phyloP scores from a whole-genome alignment of 805 yeast genomes.

The Schwanniomyces sp. region DNA sequence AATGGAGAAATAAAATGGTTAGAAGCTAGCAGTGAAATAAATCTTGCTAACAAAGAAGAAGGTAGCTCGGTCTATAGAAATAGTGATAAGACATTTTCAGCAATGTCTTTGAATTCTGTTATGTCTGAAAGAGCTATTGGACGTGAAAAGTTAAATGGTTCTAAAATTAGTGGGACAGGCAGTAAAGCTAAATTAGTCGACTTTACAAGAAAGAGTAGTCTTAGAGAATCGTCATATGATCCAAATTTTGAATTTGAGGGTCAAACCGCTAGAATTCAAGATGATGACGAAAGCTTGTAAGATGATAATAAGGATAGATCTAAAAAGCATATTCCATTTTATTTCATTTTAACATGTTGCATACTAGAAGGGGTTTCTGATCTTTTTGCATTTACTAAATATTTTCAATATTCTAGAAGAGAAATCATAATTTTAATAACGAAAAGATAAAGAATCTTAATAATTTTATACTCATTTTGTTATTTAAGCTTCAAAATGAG shows the following conservation, averaged over 20 bases:
- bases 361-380: neutral
- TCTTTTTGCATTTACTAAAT: neutral
- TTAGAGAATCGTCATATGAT: conserved; percentile 39
- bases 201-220: conserved; percentile 45
- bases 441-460: neutral
- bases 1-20: conserved; percentile 34
- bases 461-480: neutral
- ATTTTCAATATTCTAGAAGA: neutral
- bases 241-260: conserved; percentile 28
- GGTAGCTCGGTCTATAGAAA: conserved; percentile 8
- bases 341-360: neutral
- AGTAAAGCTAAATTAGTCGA: conserved; percentile 45
- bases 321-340: conserved; percentile 1
- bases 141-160: conserved; percentile 7
- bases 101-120: conserved; percentile 21
- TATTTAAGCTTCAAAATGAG: neutral
- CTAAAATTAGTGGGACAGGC: conserved; percentile 13
- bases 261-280: conserved; percentile 33
- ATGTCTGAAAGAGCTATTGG: conserved; percentile 11
- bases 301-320: no score
- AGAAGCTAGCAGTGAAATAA: conserved; percentile 10
- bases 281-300: conserved; percentile 27
- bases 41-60: conserved; percentile 10
- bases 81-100: conserved; percentile 11
- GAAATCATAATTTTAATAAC: neutral